Evolutionary conservation across 768 basidiomycete genomes (phyloP).

Genomic region (Mycena kentingensis): DNA sequence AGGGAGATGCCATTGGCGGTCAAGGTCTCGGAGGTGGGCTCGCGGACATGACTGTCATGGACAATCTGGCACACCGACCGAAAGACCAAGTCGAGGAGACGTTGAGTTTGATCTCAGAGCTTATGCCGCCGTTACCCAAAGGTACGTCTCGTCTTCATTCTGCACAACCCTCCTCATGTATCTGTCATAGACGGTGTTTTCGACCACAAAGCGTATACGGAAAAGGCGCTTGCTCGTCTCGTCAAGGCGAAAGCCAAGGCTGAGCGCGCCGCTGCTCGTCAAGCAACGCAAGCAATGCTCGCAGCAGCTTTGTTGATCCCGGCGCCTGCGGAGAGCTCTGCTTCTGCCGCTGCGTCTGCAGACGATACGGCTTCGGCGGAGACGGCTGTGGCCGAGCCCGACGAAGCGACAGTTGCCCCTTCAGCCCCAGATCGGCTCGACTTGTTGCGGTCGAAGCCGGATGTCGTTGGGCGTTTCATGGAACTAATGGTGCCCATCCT

Average conservation of each 20-base stretch:
- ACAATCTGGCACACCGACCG: conserved; percentile 92
- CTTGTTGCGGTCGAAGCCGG: conserved; percentile 70
- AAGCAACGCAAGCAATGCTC: conserved; percentile 42
- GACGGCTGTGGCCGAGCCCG: conserved; percentile 41
- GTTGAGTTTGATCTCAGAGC: conserved; percentile 82
- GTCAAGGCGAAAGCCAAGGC: conserved; percentile 83
- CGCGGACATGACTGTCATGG: conserved; percentile 97
- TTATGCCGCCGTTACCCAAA: conserved; percentile 92
- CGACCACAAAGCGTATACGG: conserved; percentile 87
- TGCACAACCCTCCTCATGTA: conserved; percentile 4
- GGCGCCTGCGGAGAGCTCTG: conserved; percentile 28
- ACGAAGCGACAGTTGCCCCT: conserved; percentile 39
- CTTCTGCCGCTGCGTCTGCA: conserved; percentile 28
- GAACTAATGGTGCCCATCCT: conserved; percentile 88
- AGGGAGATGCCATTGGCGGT: conserved; percentile 60
- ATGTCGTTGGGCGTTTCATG: conserved; percentile 84
- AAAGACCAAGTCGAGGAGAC: conserved; percentile 98
- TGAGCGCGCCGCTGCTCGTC: conserved; percentile 71
- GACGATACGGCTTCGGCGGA: conserved; percentile 27
- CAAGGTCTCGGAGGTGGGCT: conserved; percentile 87
- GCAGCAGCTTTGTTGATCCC: conserved; percentile 29
- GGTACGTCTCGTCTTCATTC: conserved; percentile 46
- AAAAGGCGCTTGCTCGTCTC: conserved; percentile 77
- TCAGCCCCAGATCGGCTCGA: conserved; percentile 65
- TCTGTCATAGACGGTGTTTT: conserved; percentile 81